These are phyloP conservation scores for Paraglomus brasilianum DNA, from an alignment of 192 early-diverging fungal genomes.

Conservation along the genomic window DNA sequence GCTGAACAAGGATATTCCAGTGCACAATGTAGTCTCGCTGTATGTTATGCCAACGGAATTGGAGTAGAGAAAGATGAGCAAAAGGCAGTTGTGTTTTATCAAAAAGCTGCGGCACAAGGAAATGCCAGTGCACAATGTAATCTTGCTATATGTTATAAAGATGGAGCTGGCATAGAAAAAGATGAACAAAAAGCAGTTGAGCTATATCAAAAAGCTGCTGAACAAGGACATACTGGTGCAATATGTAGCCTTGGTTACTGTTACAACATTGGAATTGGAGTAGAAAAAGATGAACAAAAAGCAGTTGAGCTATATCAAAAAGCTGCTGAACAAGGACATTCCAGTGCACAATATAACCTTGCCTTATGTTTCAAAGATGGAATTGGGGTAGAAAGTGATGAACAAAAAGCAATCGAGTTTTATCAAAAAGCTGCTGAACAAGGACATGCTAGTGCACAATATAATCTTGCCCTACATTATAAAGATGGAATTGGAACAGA, in stretches of 20 bases:
- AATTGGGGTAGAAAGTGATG: slow-evolving; percentile 50
- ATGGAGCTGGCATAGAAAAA: slow-evolving; percentile 62
- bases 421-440: slow-evolving; percentile 59
- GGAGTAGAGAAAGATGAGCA: slow-evolving; percentile 53
- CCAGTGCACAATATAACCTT: slow-evolving; percentile 56
- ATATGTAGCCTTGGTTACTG: slow-evolving; percentile 23
- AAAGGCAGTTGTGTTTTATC: slow-evolving; percentile 60
- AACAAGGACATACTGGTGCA: slow-evolving; percentile 38
- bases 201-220: slow-evolving; percentile 53
- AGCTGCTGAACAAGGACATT: slow-evolving; percentile 54
- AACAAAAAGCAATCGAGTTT: slow-evolving; percentile 56
- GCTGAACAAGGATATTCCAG: slow-evolving; percentile 74
- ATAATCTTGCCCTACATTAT: slow-evolving; percentile 77
- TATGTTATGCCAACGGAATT: slow-evolving; percentile 77
- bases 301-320: slow-evolving; percentile 59
- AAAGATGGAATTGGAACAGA: slow-evolving; percentile 75
- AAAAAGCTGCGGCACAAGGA: slow-evolving; percentile 61
- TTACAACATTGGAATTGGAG: slow-evolving; percentile 59
- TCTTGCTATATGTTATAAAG: slow-evolving; percentile 77
- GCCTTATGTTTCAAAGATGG: slow-evolving; percentile 62
- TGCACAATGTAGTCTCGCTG: slow-evolving; percentile 78
- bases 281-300: slow-evolving; percentile 45
- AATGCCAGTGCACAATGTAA: slow-evolving; percentile 66
- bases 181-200: slow-evolving; percentile 35
- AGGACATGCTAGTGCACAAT: slow-evolving; percentile 76